Conservation (phyloP, 345 rosid genomes). For the Salix arbutifolia region DNA sequence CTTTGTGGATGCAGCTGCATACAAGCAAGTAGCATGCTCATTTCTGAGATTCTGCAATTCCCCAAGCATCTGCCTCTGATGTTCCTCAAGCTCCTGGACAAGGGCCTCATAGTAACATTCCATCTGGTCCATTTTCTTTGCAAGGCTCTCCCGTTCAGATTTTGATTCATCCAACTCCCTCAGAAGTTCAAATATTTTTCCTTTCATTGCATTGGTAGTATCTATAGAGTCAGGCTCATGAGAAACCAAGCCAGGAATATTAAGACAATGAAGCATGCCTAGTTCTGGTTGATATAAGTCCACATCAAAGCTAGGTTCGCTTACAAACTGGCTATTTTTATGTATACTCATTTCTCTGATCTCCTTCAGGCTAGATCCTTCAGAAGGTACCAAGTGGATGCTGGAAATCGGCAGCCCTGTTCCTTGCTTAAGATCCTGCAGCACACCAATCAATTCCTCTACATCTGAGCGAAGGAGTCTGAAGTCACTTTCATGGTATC, state of each 20-base stretch:
- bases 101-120: constrained; percentile 95
- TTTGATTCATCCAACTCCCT: constrained; percentile 85
- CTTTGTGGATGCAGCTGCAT: constrained; percentile 62
- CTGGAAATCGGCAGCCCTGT: constrained; percentile 42
- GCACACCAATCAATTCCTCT: constrained; percentile 50
- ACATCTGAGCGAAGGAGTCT: constrained; percentile 57
- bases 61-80: constrained; percentile 82
- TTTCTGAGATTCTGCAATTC: constrained; percentile 88
- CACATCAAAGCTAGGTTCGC: constrained; percentile 48
- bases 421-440: constrained; percentile 73
- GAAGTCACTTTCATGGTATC: constrained; percentile 61
- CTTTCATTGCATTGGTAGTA: constrained; percentile 56
- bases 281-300: constrained; percentile 69
- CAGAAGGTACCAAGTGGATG: constrained; percentile 37
- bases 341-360: constrained; percentile 35
- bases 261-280: constrained; percentile 65
- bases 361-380: constrained; percentile 30
- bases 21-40: constrained; percentile 80
- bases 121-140: constrained; percentile 96
- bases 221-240: constrained; percentile 55
- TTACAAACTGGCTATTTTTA: constrained; percentile 41
- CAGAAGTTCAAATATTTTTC: constrained; percentile 74
- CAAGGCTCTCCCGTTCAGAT: constrained; percentile 75
- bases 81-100: constrained; percentile 96
- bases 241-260: constrained; percentile 53